Evolutionary conservation across 2,329 filamentous ascomycete species (phyloP).

Genomic region (Tolypocladium ophioglossoides): DNA sequence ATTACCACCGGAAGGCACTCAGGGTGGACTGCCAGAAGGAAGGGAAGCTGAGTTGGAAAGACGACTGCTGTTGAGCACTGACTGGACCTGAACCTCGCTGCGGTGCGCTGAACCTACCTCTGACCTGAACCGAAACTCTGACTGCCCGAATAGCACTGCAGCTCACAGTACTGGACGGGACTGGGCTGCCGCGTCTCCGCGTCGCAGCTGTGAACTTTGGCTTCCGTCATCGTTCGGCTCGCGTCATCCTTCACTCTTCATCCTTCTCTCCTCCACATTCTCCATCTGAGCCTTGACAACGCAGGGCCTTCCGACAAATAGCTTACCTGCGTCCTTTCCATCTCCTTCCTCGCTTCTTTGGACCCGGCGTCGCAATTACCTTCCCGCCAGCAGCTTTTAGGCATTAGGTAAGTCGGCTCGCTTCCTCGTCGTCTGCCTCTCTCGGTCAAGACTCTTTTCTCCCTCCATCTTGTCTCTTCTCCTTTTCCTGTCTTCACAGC

Average conservation of each 20-base stretch:
- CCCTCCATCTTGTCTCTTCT: conserved; percentile 2
- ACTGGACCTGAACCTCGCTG: background rate
- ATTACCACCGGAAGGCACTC: background rate
- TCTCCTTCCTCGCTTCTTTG: conserved; percentile 7
- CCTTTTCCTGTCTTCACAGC: conserved; percentile 25
- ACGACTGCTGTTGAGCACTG: background rate
- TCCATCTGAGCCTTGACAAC: background rate
- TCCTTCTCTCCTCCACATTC: background rate
- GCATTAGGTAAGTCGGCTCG: conserved; percentile 10
- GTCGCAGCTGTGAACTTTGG: background rate
- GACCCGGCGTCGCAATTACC: conserved; percentile 13
- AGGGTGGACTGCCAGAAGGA: background rate
- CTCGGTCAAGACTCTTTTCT: background rate
- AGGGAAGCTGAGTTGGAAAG: background rate
- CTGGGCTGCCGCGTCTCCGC: background rate
- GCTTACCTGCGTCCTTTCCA: conserved; percentile 2
- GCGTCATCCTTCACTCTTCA: background rate
- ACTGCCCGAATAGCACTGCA: background rate
- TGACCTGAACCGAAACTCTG: background rate
- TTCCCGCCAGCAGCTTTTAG: background rate
- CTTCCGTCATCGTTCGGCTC: conserved; percentile 1
- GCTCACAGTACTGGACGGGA: background rate
- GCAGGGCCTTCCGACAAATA: conserved; percentile 2
- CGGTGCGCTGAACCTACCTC: background rate
- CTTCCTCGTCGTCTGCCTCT: conserved; percentile 2